A percentile compares a stretch with the other conserved stretches of the same genome.
Conservation (phyloP, 2,329 filamentous ascomycete genomes). For the Aotearoamyces nothofagi region DNA sequence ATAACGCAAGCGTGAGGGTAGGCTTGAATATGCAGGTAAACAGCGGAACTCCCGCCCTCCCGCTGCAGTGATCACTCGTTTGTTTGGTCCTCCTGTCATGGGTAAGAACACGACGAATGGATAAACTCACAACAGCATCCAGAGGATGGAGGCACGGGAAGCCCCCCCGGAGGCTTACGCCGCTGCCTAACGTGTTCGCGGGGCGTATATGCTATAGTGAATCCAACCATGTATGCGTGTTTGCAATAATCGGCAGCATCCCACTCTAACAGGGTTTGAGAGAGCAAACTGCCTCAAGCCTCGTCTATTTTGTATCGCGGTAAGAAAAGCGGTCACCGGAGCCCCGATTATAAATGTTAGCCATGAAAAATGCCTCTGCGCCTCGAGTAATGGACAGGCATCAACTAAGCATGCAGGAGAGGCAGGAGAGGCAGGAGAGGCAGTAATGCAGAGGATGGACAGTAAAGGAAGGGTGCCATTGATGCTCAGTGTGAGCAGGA, state of each 20-base stretch:
- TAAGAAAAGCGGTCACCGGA: too few relatives aligned
- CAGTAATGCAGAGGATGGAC: neutral
- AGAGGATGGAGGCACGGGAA: neutral
- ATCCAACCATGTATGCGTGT: too few relatives aligned
- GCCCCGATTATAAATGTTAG: too few relatives aligned
- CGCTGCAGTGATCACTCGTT: constrained; percentile 1
- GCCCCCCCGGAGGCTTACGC: neutral
- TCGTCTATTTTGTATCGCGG: too few relatives aligned
- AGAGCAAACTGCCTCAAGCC: neutral
- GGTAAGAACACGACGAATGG: neutral
- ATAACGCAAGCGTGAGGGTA: neutral
- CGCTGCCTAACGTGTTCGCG: neutral
- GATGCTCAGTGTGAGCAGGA: neutral
- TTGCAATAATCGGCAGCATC: too few relatives aligned
- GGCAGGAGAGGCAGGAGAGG: neutral
- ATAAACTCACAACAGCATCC: too few relatives aligned
- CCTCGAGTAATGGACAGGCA: too few relatives aligned
- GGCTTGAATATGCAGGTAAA: constrained; percentile 1
- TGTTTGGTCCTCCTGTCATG: neutral
- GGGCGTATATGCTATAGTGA: too few relatives aligned
- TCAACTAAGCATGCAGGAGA: neutral
- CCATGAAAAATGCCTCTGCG: too few relatives aligned
- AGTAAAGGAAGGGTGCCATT: neutral
- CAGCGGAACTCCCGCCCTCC: neutral
- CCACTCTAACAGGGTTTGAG: neutral